Evolutionary conservation across 345 rosid species (phyloP), one percentile per base, ranked within the genome.

Genomic region (Mallotus nudiflorus): DNA sequence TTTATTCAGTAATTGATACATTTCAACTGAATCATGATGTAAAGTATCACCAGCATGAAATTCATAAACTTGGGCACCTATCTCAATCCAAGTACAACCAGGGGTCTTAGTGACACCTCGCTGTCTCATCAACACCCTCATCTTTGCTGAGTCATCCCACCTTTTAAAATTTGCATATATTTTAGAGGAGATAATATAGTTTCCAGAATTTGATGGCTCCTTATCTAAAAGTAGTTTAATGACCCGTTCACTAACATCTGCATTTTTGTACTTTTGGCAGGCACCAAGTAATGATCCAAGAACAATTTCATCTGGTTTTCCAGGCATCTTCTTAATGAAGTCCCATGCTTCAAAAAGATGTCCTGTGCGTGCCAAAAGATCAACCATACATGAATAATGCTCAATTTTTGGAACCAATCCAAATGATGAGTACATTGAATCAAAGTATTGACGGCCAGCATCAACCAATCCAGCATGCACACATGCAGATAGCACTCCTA

Each of bases 41-140:
- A 72, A 54, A 46, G 44, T 76, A 59, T 81, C 87, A 57, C 98
- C 91, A 11, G 96, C 89, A 71, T 73, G 89, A 82, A 91, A 93
- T 76, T 91, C 97, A 62, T 75, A 80, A 29, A 80, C 68, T 75
- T 74, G 81, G 71, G 77, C 75, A 54, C 80, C 72, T 15, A 86
- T 82, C 67, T 81, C 95, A 7, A 91, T 78, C 98, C 97, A 94
- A 77, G 96, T 94, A 76, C 98, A 91, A 18, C 97, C 98, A 18
- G 96, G 95, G 61, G 91, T 86, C 81, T 93, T 93, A 29, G 54
- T 25, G 29, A 91, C 82, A 29, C 94, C 96, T 65, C 80, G 80
- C 33, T 82, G 75, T 84, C 82, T 85, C 98, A 93, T 91, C 82
- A 88, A 78, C 4, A 62, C 65, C 73, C 97, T 85, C 89, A 85